Evolutionary conservation across 805 yeast species (phyloP).

Genomic region (Cyberlindnera euphorbiae): DNA sequence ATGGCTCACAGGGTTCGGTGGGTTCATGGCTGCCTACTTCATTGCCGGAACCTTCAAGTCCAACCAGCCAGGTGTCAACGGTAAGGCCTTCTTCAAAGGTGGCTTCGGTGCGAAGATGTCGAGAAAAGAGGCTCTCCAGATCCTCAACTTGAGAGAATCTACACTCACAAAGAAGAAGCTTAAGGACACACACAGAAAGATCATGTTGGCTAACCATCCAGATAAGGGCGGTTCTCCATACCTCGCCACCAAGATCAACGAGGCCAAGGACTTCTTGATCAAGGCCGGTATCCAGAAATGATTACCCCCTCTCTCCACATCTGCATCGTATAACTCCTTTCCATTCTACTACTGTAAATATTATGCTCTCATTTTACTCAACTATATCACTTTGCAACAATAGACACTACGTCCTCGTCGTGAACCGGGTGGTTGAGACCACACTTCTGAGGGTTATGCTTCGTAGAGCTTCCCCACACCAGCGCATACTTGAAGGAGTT

Average conservation of each 20-base stretch:
- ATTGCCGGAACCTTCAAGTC: slow-evolving; percentile 64
- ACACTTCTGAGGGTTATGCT: slow-evolving; percentile 95
- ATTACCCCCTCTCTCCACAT: background rate
- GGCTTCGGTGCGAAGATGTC: slow-evolving; percentile 91
- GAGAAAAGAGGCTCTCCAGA: slow-evolving; percentile 82
- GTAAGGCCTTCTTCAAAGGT: slow-evolving; percentile 68
- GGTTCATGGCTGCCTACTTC: slow-evolving; percentile 56
- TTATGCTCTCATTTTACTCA: background rate
- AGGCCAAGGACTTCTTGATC: slow-evolving; percentile 78
- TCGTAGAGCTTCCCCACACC: slow-evolving; percentile 95
- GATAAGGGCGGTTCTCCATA: slow-evolving; percentile 92
- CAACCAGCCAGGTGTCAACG: slow-evolving; percentile 30
- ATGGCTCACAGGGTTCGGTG: slow-evolving; percentile 64
- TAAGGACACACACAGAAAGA: slow-evolving; percentile 74
- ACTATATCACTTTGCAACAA: slow-evolving; percentile 67
- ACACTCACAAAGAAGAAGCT: slow-evolving; percentile 58
- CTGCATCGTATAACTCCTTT: background rate
- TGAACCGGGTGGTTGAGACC: slow-evolving; percentile 78
- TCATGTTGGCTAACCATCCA: slow-evolving; percentile 89
- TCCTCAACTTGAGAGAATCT: slow-evolving; percentile 69
- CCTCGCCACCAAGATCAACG: slow-evolving; percentile 86
- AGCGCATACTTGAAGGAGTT: slow-evolving; percentile 89
- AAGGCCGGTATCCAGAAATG: slow-evolving; percentile 37
- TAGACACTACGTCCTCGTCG: slow-evolving; percentile 92
- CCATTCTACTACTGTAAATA: slow-evolving; percentile 1